Evolutionary conservation across 75 land plant species (phyloP).

Genomic region (Gnetum montanum): DNA sequence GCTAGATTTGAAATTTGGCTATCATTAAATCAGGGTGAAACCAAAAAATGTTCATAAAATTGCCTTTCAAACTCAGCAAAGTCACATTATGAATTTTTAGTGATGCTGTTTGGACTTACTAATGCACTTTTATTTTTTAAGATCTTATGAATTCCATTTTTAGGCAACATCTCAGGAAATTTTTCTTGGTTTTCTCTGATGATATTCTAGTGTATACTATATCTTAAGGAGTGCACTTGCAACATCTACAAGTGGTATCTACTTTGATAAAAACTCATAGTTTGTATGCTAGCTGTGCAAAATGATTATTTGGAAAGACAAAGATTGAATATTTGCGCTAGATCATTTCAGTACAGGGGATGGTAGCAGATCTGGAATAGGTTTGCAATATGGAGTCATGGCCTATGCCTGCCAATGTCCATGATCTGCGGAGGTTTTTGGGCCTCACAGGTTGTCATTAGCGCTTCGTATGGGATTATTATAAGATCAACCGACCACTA

Average conservation of each 20-base stretch:
- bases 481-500: constrained; percentile 2
- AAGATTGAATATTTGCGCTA: constrained; percentile 7
- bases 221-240: not conserved
- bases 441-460: constrained; percentile 9
- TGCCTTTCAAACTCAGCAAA: not conserved
- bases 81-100: not conserved
- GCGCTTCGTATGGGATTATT: constrained; percentile 6
- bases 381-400: constrained; percentile 4
- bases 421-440: constrained; percentile 5
- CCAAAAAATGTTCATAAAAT: not conserved
- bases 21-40: not conserved
- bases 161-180: not conserved
- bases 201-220: not conserved
- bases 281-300: not conserved
- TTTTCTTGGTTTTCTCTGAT: not conserved
- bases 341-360: not conserved
- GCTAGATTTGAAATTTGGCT: not conserved
- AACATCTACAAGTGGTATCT: not conserved
- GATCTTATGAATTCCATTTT: not conserved
- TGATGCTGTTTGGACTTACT: not conserved
- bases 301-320: not conserved
- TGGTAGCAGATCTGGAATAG: constrained; percentile 4
- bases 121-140: not conserved
- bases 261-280: not conserved
- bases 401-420: not conserved